Evolutionary conservation across 805 yeast genomes (phyloP).

Genomic region (Wickerhamomyces strasburgensis): DNA sequence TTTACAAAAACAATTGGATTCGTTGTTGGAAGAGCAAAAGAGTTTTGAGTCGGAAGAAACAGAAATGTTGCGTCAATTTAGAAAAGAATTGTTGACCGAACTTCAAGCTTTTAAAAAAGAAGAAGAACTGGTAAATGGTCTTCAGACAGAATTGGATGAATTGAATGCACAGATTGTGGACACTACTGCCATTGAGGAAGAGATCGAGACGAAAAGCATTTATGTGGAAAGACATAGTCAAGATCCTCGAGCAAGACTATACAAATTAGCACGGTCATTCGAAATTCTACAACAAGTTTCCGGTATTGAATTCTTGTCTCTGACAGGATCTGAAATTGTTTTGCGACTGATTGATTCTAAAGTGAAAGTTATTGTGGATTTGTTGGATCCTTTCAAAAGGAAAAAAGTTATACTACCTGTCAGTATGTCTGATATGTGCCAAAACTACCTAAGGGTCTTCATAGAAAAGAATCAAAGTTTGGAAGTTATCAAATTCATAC

Average conservation of each 20-base stretch:
- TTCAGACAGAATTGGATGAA: slow-evolving; percentile 11
- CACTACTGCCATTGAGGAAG: slow-evolving; percentile 16
- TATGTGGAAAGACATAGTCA: slow-evolving; percentile 17
- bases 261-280: slow-evolving; percentile 5
- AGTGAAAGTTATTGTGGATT: slow-evolving; percentile 9
- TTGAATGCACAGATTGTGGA: slow-evolving; percentile 10
- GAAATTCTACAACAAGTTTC: slow-evolving; percentile 11
- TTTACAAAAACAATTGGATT: slow-evolving; percentile 2
- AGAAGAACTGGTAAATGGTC: not conserved
- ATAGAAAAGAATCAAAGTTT: not conserved
- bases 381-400: slow-evolving; percentile 2
- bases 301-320: slow-evolving; percentile 11
- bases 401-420: slow-evolving; percentile 7
- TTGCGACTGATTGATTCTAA: slow-evolving; percentile 6
- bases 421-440: slow-evolving; percentile 6
- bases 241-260: slow-evolving; percentile 17
- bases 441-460: slow-evolving; percentile 8
- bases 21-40: slow-evolving; percentile 5
- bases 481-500: slow-evolving; percentile 5
- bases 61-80: slow-evolving; percentile 7
- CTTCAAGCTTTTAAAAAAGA: slow-evolving; percentile 3
- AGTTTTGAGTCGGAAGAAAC: slow-evolving; percentile 15
- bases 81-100: slow-evolving; percentile 12
- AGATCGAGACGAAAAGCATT: slow-evolving; percentile 9
- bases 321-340: slow-evolving; percentile 8